Percentiles rank a stretch among this genome's conserved stretches.
Evolutionary conservation across 352 stramenopile species (phyloP).

Genomic region (Elongisporangium anandrum): DNA sequence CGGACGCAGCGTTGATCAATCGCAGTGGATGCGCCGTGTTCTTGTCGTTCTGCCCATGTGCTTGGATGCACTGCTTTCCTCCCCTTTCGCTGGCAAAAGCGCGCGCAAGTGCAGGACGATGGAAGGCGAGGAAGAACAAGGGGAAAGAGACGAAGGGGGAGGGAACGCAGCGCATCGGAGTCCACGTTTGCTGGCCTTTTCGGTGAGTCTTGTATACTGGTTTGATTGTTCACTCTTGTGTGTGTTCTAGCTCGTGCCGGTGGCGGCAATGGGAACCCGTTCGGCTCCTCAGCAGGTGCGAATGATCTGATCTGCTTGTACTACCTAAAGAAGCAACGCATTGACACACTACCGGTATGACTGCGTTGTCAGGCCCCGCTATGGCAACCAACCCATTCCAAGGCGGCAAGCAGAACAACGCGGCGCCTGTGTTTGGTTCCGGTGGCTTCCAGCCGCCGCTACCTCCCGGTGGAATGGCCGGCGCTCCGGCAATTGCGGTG

Average conservation of each 20-base stretch:
- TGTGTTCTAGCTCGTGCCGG: not conserved
- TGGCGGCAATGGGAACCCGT: not conserved
- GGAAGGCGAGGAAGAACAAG: not conserved
- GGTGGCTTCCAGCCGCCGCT: constrained; percentile 18
- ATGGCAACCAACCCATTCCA: not conserved
- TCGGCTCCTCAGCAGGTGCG: not conserved
- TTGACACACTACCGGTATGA: not conserved
- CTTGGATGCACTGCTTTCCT: not conserved
- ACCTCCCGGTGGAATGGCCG: constrained; percentile 17
- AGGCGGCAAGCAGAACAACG: not conserved
- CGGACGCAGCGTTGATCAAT: not conserved
- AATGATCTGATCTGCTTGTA: too few relatives aligned
- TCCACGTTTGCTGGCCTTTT: not conserved
- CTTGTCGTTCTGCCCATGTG: not conserved
- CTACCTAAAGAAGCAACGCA: too few relatives aligned
- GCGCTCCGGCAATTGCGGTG: constrained; percentile 3
- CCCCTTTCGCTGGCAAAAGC: not conserved
- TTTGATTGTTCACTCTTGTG: not conserved
- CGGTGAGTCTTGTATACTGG: not conserved
- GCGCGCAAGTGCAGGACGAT: not conserved
- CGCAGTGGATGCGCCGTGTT: not conserved
- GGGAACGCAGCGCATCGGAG: not conserved
- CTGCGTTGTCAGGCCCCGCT: not conserved
- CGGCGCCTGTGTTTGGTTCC: constrained; percentile 28
- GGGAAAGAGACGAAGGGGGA: not conserved